A percentile compares a stretch with the other conserved stretches of the same genome.
phyloP scores from a whole-genome alignment of 495 filamentous ascomycete species.

The Alectoria sarmentosa region DNA sequence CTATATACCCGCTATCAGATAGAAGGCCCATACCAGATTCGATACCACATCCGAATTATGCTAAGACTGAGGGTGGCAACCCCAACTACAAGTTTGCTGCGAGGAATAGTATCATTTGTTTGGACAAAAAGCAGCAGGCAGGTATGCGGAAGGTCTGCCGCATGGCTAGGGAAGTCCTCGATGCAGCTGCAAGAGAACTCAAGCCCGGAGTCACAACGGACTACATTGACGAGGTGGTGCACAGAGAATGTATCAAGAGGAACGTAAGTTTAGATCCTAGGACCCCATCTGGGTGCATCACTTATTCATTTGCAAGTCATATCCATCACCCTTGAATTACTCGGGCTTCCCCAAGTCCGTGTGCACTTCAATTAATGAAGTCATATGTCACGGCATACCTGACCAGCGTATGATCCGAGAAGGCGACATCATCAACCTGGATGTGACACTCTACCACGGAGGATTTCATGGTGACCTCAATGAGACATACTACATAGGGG shows the following conservation, averaged over 20 bases:
- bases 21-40: conserved; percentile 65
- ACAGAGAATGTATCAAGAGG: conserved; percentile 91
- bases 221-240: conserved; percentile 90
- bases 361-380: conserved; percentile 92
- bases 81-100: conserved; percentile 64
- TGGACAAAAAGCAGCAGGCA: conserved; percentile 71
- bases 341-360: conserved; percentile 95
- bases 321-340: conserved; percentile 96
- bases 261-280: conserved; percentile 49
- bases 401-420: conserved; percentile 71
- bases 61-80: conserved; percentile 57
- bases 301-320: conserved; percentile 53
- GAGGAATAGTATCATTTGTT: conserved; percentile 69
- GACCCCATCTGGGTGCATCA: not conserved
- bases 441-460: conserved; percentile 79
- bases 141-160: conserved; percentile 93
- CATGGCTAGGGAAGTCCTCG: conserved; percentile 83
- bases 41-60: conserved; percentile 82
- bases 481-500: conserved; percentile 87
- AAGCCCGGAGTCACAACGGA: conserved; percentile 92
- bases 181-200: conserved; percentile 75
- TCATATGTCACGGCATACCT: conserved; percentile 92
- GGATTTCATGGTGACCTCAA: conserved; percentile 87
- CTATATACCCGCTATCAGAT: conserved; percentile 82
- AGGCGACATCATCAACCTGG: conserved; percentile 85